A percentile compares a stretch with the other conserved stretches of the same genome.
Conservation (phyloP, 192 early-diverging fungal genomes). For the Rhizoclosmatium sp. region DNA sequence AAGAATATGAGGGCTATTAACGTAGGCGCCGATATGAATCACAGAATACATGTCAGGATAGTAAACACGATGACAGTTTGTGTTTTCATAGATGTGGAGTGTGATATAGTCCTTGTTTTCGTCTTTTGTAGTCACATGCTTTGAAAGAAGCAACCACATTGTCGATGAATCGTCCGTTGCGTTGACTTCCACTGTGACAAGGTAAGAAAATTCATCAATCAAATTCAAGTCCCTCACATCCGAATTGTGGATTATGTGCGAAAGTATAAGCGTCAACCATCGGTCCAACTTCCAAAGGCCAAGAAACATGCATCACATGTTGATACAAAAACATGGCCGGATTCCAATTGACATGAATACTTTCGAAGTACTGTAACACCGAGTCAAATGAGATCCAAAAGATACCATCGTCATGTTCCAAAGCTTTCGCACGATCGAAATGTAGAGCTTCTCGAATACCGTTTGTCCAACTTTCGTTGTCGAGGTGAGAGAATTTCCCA, state of each 20-base stretch:
- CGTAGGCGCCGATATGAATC: constrained; percentile 77
- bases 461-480: constrained; percentile 68
- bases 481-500: constrained; percentile 56
- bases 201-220: not conserved
- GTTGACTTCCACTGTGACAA: constrained; percentile 61
- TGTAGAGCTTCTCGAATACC: constrained; percentile 69
- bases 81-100: constrained; percentile 80
- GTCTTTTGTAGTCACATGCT: constrained; percentile 80
- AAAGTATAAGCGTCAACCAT: constrained; percentile 62
- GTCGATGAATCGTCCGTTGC: constrained; percentile 58
- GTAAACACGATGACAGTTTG: constrained; percentile 69
- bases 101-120: constrained; percentile 91
- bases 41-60: constrained; percentile 67
- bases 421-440: constrained; percentile 74
- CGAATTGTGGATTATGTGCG: constrained; percentile 80
- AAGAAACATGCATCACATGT: constrained; percentile 72
- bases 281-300: constrained; percentile 34
- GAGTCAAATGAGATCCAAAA: constrained; percentile 94
- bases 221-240: constrained; percentile 24
- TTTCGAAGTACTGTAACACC: constrained; percentile 78
- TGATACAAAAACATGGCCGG: constrained; percentile 74
- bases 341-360: constrained; percentile 92
- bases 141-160: constrained; percentile 84
- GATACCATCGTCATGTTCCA: constrained; percentile 79
- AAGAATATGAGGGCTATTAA: constrained; percentile 67